Evolutionary conservation across 192 early-diverging fungal genomes (phyloP).

Genomic region (Umbelopsis sp.): DNA sequence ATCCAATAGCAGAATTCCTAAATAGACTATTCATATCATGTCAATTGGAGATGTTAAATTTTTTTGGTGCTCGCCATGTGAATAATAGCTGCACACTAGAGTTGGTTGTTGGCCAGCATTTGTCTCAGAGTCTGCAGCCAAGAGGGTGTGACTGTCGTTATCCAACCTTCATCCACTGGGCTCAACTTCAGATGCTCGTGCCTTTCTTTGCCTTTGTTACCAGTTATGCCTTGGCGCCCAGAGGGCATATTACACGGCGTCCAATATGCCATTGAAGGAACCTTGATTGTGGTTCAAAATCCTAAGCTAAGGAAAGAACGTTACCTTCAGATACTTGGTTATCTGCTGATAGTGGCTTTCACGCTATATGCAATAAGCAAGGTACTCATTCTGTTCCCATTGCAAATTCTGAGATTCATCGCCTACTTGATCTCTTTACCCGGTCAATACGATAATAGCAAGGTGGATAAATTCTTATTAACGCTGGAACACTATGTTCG

Average conservation of each 20-base stretch:
- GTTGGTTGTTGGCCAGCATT: too few species aligned
- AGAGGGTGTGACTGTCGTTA: background rate
- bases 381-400: conserved; percentile 46
- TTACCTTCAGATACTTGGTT: conserved; percentile 42
- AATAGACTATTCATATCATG: background rate
- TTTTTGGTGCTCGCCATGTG: background rate
- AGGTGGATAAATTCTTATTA: conserved; percentile 35
- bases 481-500: conserved; percentile 37
- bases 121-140: too few species aligned
- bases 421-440: conserved; percentile 31
- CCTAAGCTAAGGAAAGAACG: conserved; percentile 46
- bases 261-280: conserved; percentile 44
- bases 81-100: too few species aligned
- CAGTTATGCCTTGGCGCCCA: conserved; percentile 11
- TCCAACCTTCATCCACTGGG: background rate
- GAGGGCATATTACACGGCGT: conserved; percentile 41
- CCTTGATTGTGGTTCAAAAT: conserved; percentile 44
- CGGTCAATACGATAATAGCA: conserved; percentile 30
- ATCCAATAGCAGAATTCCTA: too few species aligned
- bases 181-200: background rate
- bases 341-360: conserved; percentile 41
- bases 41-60: background rate
- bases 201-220: background rate
- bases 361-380: conserved; percentile 44
- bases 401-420: conserved; percentile 38